Conservation (phyloP, 1,139 yeast species). For the Pichia sp. region DNA sequence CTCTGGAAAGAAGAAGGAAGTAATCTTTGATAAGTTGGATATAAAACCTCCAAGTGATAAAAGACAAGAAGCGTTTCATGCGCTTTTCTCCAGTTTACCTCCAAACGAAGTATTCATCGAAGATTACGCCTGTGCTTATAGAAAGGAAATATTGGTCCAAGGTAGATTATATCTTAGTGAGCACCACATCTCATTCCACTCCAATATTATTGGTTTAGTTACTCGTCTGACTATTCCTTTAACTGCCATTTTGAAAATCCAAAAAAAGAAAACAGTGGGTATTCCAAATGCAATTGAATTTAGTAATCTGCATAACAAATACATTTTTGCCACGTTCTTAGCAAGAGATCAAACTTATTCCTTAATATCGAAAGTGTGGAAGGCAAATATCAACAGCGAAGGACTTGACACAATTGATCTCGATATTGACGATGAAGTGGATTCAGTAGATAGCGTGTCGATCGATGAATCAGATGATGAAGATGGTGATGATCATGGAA, state of each 20-base stretch:
- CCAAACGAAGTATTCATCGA: slow-evolving; percentile 53
- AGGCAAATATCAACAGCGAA: slow-evolving; percentile 17
- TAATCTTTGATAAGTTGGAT: slow-evolving; percentile 20
- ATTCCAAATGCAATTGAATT: slow-evolving; percentile 76
- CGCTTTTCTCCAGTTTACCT: slow-evolving; percentile 55
- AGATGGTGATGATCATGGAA: slow-evolving; percentile 22
- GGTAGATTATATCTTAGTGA: slow-evolving; percentile 68
- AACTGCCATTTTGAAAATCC: slow-evolving; percentile 68
- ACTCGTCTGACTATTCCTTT: slow-evolving; percentile 66
- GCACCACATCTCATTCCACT: slow-evolving; percentile 61
- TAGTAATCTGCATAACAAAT: slow-evolving; percentile 67
- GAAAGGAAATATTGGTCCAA: slow-evolving; percentile 68
- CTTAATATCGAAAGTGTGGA: slow-evolving; percentile 62
- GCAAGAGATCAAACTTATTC: slow-evolving; percentile 67
- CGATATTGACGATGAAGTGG: slow-evolving; percentile 27
- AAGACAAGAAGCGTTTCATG: slow-evolving; percentile 63
- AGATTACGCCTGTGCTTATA: slow-evolving; percentile 68
- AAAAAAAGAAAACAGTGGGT: slow-evolving; percentile 68
- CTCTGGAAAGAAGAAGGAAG: slow-evolving; percentile 9
- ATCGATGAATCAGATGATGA: slow-evolving; percentile 24
- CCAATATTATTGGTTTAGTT: slow-evolving; percentile 73
- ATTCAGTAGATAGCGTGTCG: slow-evolving; percentile 22
- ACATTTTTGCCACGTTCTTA: slow-evolving; percentile 70
- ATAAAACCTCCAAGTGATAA: slow-evolving; percentile 35
- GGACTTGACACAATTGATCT: slow-evolving; percentile 19